phyloP scores from a whole-genome alignment of 192 early-diverging fungal species.

The Coemansia sp. region DNA sequence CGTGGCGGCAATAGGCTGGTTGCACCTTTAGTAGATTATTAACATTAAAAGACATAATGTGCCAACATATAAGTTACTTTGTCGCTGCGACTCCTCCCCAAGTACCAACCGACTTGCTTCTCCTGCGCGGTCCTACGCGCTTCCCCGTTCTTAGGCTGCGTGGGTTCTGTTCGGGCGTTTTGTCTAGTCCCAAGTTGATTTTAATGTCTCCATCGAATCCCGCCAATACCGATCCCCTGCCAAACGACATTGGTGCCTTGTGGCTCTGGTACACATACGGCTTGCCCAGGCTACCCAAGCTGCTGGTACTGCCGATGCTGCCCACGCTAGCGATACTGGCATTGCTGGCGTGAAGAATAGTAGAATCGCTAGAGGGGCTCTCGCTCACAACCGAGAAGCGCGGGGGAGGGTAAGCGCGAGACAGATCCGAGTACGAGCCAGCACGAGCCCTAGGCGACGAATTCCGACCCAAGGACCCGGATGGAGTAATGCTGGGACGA shows the following conservation, averaged over 20 bases:
- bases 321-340: not conserved
- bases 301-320: not conserved
- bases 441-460: conserved; percentile 36
- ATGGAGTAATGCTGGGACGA: not conserved
- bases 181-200: conserved; percentile 35
- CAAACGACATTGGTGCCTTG: not conserved
- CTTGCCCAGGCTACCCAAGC: not conserved
- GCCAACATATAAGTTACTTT: not conserved
- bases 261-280: not conserved
- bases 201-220: conserved; percentile 20
- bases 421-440: conserved; percentile 31
- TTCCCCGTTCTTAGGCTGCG: conserved; percentile 1
- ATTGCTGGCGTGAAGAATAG: conserved; percentile 6
- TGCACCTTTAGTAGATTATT: conserved; percentile 3
- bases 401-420: conserved; percentile 14
- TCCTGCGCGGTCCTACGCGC: conserved; percentile 15
- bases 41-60: not conserved
- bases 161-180: not conserved
- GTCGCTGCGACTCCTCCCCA: conserved; percentile 13
- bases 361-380: conserved; percentile 25
- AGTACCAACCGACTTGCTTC: conserved; percentile 34
- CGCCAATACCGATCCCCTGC: not conserved
- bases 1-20: conserved; percentile 12
- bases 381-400: conserved; percentile 9
- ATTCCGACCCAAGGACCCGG: conserved; percentile 32